Percentiles rank a stretch among this genome's conserved stretches.
phyloP scores from a whole-genome alignment of 2,329 filamentous ascomycete genomes.

The Trichoderma aggressivum region DNA sequence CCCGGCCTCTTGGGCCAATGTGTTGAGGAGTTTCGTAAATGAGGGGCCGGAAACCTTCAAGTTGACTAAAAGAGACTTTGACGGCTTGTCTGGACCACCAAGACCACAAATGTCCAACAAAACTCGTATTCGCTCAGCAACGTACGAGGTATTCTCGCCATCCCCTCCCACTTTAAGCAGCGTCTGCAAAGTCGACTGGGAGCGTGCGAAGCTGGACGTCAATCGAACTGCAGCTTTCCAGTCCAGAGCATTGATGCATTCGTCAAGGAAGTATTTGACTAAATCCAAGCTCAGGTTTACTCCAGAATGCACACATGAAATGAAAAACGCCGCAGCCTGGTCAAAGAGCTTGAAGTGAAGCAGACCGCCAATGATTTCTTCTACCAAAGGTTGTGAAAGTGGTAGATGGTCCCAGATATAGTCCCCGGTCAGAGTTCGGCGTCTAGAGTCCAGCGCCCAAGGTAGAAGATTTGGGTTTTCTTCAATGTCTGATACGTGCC shows the following conservation, averaged over 20 bases:
- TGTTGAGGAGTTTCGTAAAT: constrained; percentile 26
- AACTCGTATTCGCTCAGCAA: constrained; percentile 33
- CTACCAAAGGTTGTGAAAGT: constrained; percentile 39
- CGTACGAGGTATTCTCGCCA: constrained; percentile 23
- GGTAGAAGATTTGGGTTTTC: constrained; percentile 26
- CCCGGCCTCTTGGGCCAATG: constrained; percentile 22
- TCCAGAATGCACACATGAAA: constrained; percentile 37
- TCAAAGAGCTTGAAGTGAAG: constrained; percentile 45
- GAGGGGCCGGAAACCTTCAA: constrained; percentile 27
- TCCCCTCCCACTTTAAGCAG: constrained; percentile 27
- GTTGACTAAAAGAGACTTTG: constrained; percentile 23
- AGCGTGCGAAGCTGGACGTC: constrained; percentile 29
- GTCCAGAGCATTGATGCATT: constrained; percentile 42
- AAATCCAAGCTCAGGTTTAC: constrained; percentile 32
- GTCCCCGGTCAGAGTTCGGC: constrained; percentile 29
- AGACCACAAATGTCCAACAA: constrained; percentile 39
- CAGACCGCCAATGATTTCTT: constrained; percentile 47
- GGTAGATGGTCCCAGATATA: constrained; percentile 41
- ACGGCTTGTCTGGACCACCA: constrained; percentile 1
- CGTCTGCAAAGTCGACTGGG: constrained; percentile 27
- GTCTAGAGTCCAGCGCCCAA: constrained; percentile 29
- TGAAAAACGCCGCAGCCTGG: constrained; percentile 43
- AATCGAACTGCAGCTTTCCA: constrained; percentile 35
- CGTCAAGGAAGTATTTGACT: constrained; percentile 40
- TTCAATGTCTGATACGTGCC: constrained; percentile 32